These are phyloP conservation scores for Colletotrichum graminicola DNA, from an alignment of 2,329 filamentous ascomycete genomes.

Conservation along the genomic window DNA sequence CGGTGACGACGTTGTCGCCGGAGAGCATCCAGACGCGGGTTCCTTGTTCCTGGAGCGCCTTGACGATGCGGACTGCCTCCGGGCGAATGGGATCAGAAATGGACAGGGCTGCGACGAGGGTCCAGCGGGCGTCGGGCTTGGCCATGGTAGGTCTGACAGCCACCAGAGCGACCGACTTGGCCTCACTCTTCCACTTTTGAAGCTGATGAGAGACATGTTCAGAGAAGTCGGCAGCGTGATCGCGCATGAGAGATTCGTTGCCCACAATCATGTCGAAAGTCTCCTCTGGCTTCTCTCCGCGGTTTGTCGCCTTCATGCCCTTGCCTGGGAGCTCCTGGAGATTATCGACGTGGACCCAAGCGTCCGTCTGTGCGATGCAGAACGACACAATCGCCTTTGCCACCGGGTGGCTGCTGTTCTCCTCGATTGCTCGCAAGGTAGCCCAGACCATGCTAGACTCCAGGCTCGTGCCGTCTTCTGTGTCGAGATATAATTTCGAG, in stretches of 20 bases:
- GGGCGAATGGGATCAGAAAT: constrained; percentile 85
- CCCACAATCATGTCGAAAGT: constrained; percentile 72
- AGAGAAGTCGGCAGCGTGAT: constrained; percentile 58
- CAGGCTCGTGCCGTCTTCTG: constrained; percentile 41
- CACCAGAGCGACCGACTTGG: constrained; percentile 73
- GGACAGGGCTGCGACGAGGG: constrained; percentile 75
- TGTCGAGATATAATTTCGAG: constrained; percentile 55
- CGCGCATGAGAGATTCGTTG: constrained; percentile 77
- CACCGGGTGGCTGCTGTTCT: constrained; percentile 80
- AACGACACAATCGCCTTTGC: constrained; percentile 77
- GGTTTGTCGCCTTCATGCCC: constrained; percentile 72
- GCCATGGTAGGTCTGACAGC: constrained; percentile 55
- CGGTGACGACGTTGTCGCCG: constrained; percentile 90
- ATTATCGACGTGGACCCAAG: constrained; percentile 51
- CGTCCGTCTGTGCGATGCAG: constrained; percentile 59
- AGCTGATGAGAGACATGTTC: constrained; percentile 53
- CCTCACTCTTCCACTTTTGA: constrained; percentile 70
- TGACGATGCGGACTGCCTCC: constrained; percentile 75
- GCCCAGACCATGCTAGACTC: constrained; percentile 57
- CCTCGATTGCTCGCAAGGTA: constrained; percentile 72
- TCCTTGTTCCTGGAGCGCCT: constrained; percentile 72
- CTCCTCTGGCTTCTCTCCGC: constrained; percentile 45
- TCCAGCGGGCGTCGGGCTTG: constrained; percentile 52
- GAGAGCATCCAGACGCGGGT: constrained; percentile 92
- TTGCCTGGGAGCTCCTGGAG: constrained; percentile 79